Conservation (phyloP, 1,139 yeast species). For the Arxiozyma bovina region DNA sequence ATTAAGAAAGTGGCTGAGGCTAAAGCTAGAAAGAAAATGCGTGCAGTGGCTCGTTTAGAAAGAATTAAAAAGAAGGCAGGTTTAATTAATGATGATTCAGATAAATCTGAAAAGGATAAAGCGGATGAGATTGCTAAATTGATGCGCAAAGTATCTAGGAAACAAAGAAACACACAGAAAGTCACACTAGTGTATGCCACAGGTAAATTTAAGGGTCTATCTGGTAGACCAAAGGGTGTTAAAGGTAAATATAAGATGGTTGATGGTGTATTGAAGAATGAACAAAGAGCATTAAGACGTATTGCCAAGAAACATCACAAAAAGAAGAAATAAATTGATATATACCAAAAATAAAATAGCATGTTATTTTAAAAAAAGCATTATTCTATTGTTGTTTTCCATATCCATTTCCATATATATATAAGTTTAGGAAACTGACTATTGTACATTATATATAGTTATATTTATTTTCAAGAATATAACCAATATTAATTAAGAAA, state of each 20-base stretch:
- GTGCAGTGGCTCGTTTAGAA: slow-evolving; percentile 82
- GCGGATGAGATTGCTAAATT: slow-evolving; percentile 85
- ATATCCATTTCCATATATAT: not conserved
- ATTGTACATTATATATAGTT: not conserved
- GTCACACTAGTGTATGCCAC: slow-evolving; percentile 85
- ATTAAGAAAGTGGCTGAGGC: slow-evolving; percentile 97
- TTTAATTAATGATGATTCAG: slow-evolving; percentile 76
- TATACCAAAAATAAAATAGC: not conserved
- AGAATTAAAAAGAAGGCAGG: slow-evolving; percentile 92
- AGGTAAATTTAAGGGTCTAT: slow-evolving; percentile 74
- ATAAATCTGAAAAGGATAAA: slow-evolving; percentile 84
- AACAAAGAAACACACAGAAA: slow-evolving; percentile 68
- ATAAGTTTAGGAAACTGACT: not conserved
- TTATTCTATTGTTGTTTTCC: not conserved
- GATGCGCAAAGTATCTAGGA: slow-evolving; percentile 73
- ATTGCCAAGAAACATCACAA: slow-evolving; percentile 74
- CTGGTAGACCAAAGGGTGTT: slow-evolving; percentile 95
- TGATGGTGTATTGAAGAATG: slow-evolving; percentile 96
- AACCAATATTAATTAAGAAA: not conserved
- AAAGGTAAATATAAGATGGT: slow-evolving; percentile 99
- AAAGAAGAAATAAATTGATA: slow-evolving; percentile 15
- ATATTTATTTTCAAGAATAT: not conserved
- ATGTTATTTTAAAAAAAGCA: not conserved
- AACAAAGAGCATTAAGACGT: slow-evolving; percentile 84
- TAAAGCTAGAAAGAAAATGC: slow-evolving; percentile 90